Evolutionary conservation across 148 eudicot species (phyloP), one percentile per base, ranked within the genome.

Genomic region (Nepenthes gracilis): DNA sequence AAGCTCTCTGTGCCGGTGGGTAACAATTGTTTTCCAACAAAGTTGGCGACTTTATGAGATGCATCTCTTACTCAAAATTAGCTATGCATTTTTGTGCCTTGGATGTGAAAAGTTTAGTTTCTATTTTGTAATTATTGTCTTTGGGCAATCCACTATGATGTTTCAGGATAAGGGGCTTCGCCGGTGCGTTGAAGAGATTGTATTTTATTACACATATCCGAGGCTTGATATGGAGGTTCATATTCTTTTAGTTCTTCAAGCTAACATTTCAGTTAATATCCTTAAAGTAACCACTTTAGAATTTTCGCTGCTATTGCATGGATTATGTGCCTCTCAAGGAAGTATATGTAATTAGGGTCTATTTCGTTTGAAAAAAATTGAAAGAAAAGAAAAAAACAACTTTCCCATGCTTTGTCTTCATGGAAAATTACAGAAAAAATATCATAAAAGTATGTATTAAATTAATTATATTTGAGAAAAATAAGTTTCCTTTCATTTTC

Each of bases 211-310:
- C 61, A 72, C 93, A 58, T 92, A 88, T 75, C 98, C 98, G 7
- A 84, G 98, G 76, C 86, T 92, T 60, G 98, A 92, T 74, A 75
- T 86, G 83, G 96, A 79, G 98, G 95, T 85, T 61, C 9, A 74
- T 64, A 12, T 7, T 38, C 15, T 33, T 9, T 13, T 3, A n/a
- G 5, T 10, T 13, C 43, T 47, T 33, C 50, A 11, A 65, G 53
- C 12, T 2, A 49, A 49, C 53, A n/a, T 2, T 5, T 49, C 11
- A 11, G 10, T 40, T 40, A 40, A 40, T 40, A 8, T 8, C 45
- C 45, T 3, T 40, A 40, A 40, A 40, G 45, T 8, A 40, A 40
- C 6, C 45, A 8, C 45, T 8, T 40, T 0, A 1, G 45, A 40
- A 40, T 40, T 3, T 40, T 8, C 4, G 8, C 1, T 40, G 45